phyloP scores from a whole-genome alignment of 2,329 filamentous ascomycete species.

The Colletotrichum endophyticum region DNA sequence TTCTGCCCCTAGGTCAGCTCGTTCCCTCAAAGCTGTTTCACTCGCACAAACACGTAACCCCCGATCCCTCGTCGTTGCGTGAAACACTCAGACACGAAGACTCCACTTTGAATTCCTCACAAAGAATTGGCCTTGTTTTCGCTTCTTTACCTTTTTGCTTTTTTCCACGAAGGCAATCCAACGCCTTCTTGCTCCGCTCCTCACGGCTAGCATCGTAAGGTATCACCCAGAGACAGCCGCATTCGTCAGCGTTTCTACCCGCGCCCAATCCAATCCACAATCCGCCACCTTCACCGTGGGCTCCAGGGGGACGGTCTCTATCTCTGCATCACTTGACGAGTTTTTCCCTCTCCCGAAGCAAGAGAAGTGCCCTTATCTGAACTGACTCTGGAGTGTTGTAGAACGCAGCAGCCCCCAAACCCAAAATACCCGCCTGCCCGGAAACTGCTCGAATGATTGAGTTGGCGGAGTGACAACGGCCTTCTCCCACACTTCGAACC shows the following conservation, averaged over 20 bases:
- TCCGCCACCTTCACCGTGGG: constrained; percentile 3
- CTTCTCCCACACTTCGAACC: not conserved
- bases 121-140: not conserved
- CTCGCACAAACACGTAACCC: not conserved
- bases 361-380: not conserved
- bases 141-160: not conserved
- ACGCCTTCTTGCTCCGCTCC: not conserved
- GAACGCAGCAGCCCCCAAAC: not conserved
- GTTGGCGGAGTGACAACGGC: constrained; percentile 4
- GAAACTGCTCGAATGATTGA: not conserved
- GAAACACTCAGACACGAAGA: constrained; percentile 8
- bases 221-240: constrained; percentile 7
- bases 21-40: constrained; percentile 8
- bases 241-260: constrained; percentile 10
- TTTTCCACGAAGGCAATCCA: not conserved
- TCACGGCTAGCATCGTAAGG: constrained; percentile 4
- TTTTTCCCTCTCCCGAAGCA: not conserved
- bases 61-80: constrained; percentile 11
- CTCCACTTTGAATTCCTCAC: constrained; percentile 10
- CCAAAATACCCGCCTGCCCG: not conserved
- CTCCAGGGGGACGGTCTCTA: constrained; percentile 1
- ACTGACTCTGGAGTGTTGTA: not conserved
- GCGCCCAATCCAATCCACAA: not conserved
- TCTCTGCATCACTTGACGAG: not conserved
- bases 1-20: not conserved